Percentiles rank a stretch among this genome's conserved stretches.
Evolutionary conservation across 352 stramenopile species (phyloP).

Genomic region (Phytopythium boreale): DNA sequence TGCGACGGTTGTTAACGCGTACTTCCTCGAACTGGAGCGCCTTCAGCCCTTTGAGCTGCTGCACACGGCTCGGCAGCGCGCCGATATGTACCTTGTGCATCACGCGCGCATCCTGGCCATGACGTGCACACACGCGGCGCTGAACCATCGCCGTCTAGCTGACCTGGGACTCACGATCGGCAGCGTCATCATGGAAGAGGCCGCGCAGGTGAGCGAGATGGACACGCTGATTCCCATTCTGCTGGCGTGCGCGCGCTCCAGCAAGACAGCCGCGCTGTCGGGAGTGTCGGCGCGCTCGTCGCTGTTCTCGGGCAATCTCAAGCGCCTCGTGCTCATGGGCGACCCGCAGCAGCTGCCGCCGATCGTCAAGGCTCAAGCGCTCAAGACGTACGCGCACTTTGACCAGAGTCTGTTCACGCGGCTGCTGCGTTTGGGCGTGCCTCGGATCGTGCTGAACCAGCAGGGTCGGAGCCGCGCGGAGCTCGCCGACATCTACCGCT

Average conservation of each 20-base stretch:
- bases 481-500: conserved; percentile 88
- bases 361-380: conserved; percentile 85
- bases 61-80: conserved; percentile 86
- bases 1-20: conserved; percentile 63
- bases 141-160: conserved; percentile 84
- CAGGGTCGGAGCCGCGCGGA: conserved; percentile 83
- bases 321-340: conserved; percentile 94
- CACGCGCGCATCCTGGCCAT: conserved; percentile 94
- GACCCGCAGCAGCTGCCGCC: conserved; percentile 93
- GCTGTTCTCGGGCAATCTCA: conserved; percentile 44
- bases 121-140: conserved; percentile 94
- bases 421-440: conserved; percentile 91
- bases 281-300: conserved; percentile 1
- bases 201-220: conserved; percentile 93
- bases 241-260: conserved; percentile 56
- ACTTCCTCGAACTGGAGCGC: conserved; percentile 93
- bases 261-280: conserved; percentile 1
- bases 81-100: conserved; percentile 95
- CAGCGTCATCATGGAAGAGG: conserved; percentile 95
- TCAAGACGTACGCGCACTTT: conserved; percentile 89
- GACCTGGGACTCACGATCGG: conserved; percentile 79
- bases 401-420: conserved; percentile 96
- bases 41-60: conserved; percentile 95
- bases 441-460: conserved; percentile 88
- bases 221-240: conserved; percentile 92